Conservation (phyloP, 1,284 basidiomycete species). For the Thecaphora thlaspeos region DNA sequence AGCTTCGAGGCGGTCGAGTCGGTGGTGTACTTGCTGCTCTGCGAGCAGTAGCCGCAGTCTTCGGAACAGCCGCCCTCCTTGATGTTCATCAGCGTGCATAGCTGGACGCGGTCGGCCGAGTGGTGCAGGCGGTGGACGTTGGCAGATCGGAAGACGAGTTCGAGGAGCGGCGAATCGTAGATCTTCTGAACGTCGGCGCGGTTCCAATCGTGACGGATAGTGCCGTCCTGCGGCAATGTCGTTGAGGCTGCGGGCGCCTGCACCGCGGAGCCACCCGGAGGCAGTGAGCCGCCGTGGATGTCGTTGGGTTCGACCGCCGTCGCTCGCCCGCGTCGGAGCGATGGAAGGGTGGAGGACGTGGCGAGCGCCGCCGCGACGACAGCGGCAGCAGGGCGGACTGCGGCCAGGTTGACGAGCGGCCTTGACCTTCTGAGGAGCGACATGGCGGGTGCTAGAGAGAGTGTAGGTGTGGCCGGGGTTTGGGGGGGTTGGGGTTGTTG, state of each 20-base stretch:
- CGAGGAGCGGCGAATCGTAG: constrained; percentile 53
- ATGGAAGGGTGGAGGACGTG: not conserved
- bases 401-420: constrained; percentile 13
- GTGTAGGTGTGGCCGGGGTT: too few species aligned
- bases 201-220: constrained; percentile 45
- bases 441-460: too few species aligned
- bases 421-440: constrained; percentile 29
- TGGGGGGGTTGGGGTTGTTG: too few species aligned
- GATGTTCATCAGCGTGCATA: constrained; percentile 98
- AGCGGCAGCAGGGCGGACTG: constrained; percentile 4
- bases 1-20: constrained; percentile 83
- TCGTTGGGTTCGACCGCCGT: constrained; percentile 36
- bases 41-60: constrained; percentile 98
- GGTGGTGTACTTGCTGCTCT: constrained; percentile 87
- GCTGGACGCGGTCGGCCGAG: constrained; percentile 84
- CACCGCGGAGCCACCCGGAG: constrained; percentile 5
- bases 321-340: constrained; percentile 24
- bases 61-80: constrained; percentile 88
- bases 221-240: constrained; percentile 11
- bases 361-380: constrained; percentile 5
- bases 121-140: constrained; percentile 80
- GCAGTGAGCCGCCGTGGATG: constrained; percentile 3
- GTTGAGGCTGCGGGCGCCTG: too few species aligned
- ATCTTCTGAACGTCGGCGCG: constrained; percentile 48
- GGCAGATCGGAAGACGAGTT: constrained; percentile 59